These are phyloP conservation scores for Silybum marianum DNA, from an alignment of 129 eudicot genomes.

Conservation along the genomic window DNA sequence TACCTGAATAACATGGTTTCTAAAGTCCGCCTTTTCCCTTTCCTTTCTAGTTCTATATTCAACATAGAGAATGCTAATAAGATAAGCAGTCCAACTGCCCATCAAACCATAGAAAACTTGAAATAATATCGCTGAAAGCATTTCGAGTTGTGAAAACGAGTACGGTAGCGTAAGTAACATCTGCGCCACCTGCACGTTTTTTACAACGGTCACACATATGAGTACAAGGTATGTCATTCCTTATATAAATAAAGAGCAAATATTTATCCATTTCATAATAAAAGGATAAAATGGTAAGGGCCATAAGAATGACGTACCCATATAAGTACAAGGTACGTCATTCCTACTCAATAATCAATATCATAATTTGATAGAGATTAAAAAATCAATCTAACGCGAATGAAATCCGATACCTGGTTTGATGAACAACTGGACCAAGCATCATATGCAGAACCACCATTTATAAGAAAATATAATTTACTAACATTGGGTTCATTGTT, in stretches of 20 bases:
- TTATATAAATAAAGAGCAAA: neutral
- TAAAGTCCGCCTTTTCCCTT: slow-evolving; percentile 90
- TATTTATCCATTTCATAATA: too few relatives aligned
- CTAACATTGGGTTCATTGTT: too few relatives aligned
- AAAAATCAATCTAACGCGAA: too few relatives aligned
- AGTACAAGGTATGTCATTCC: too few relatives aligned
- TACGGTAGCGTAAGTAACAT: slow-evolving; percentile 91
- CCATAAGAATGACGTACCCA: neutral
- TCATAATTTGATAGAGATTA: neutral
- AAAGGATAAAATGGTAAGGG: neutral
- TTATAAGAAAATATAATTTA: too few relatives aligned
- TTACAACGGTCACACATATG: neutral
- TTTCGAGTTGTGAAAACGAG: slow-evolving; percentile 97
- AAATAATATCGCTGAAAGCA: slow-evolving; percentile 77
- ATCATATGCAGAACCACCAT: slow-evolving; percentile 94
- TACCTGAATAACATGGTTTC: slow-evolving; percentile 99
- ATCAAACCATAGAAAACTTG: slow-evolving; percentile 88
- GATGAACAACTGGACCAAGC: slow-evolving; percentile 99
- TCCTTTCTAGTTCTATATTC: slow-evolving; percentile 97
- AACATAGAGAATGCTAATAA: slow-evolving; percentile 85
- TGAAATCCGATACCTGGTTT: slow-evolving; percentile 68
- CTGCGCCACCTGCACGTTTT: slow-evolving; percentile 78
- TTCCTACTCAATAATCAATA: neutral
- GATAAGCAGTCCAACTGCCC: slow-evolving; percentile 99
- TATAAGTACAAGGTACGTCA: neutral